Conservation (phyloP, 108 stramenopile genomes). For the Conticribra guillardii region DNA sequence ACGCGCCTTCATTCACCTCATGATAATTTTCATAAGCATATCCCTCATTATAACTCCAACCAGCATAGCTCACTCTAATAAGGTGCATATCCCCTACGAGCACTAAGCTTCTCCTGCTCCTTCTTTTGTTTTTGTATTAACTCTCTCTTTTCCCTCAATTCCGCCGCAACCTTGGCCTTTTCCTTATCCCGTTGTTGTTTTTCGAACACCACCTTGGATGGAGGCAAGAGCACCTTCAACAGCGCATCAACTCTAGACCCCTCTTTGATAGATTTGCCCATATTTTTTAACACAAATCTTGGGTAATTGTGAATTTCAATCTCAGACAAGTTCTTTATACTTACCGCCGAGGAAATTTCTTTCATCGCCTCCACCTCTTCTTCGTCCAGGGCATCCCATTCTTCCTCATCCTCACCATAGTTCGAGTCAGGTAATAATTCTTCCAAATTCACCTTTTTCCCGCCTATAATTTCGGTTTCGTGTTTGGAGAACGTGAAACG, state of each 20-base stretch:
- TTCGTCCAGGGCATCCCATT: conserved; percentile 85
- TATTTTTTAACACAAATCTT: conserved; percentile 65
- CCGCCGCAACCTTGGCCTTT: conserved; percentile 69
- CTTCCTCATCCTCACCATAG: conserved; percentile 74
- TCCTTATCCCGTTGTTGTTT: conserved; percentile 79
- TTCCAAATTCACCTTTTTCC: conserved; percentile 68
- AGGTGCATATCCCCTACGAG: conserved; percentile 29
- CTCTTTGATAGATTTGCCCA: conserved; percentile 44
- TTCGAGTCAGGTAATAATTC: conserved; percentile 47
- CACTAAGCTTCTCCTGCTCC: conserved; percentile 46
- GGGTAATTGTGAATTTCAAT: conserved; percentile 77
- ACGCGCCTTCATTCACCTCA: no score
- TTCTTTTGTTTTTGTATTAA: conserved; percentile 59
- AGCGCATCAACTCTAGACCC: conserved; percentile 68
- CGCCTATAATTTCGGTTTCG: conserved; percentile 69
- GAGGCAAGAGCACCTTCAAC: conserved; percentile 75
- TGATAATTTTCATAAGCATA: no score
- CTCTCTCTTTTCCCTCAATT: conserved; percentile 73
- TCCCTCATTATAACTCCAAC: no score
- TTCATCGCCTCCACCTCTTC: conserved; percentile 89
- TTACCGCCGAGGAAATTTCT: conserved; percentile 78
- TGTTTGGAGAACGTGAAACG: conserved; percentile 64
- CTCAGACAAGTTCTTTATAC: conserved; percentile 67
- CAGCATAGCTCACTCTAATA: no score
- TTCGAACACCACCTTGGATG: conserved; percentile 70